Percentiles rank a stretch among this genome's conserved stretches.
Conservation (phyloP, 2,329 filamentous ascomycete species). For the Sporothrix variecibatus region DNA sequence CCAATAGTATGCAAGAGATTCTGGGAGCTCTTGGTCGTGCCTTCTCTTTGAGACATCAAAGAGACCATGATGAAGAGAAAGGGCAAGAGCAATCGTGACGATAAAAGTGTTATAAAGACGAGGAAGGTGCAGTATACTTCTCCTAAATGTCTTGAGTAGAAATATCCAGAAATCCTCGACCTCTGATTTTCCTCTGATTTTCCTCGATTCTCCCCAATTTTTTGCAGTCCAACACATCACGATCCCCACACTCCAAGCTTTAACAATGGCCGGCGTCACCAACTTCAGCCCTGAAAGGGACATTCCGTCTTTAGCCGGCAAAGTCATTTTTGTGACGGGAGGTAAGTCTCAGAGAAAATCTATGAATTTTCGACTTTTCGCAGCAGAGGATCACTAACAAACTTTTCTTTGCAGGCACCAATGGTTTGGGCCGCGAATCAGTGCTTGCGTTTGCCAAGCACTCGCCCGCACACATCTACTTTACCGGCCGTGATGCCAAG, state of each 20-base stretch:
- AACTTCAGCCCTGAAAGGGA: slow-evolving; percentile 40
- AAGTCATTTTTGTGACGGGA: slow-evolving; percentile 52
- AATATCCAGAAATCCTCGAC: no score
- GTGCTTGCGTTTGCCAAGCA: slow-evolving; percentile 47
- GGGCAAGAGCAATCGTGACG: neutral
- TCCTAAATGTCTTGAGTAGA: no score
- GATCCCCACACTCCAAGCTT: neutral
- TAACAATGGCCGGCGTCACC: neutral
- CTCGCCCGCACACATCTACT: slow-evolving; percentile 37
- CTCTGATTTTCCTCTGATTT: neutral
- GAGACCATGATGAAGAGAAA: neutral
- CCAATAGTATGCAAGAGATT: slow-evolving; percentile 14
- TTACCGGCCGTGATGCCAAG: slow-evolving; percentile 42
- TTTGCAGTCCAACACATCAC: neutral
- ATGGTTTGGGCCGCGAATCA: slow-evolving; percentile 52
- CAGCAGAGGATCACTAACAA: no score
- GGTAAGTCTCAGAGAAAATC: slow-evolving; percentile 32
- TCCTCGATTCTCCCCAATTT: neutral
- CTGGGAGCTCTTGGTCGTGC: neutral
- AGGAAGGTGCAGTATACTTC: neutral
- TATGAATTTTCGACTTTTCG: no score
- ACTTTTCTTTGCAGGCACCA: slow-evolving; percentile 39
- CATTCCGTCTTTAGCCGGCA: slow-evolving; percentile 44
- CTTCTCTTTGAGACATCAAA: neutral
- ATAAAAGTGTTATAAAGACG: neutral